Evolutionary conservation across 208 protist genomes (phyloP).

Genomic region (Trypanosomatidae sp.): DNA sequence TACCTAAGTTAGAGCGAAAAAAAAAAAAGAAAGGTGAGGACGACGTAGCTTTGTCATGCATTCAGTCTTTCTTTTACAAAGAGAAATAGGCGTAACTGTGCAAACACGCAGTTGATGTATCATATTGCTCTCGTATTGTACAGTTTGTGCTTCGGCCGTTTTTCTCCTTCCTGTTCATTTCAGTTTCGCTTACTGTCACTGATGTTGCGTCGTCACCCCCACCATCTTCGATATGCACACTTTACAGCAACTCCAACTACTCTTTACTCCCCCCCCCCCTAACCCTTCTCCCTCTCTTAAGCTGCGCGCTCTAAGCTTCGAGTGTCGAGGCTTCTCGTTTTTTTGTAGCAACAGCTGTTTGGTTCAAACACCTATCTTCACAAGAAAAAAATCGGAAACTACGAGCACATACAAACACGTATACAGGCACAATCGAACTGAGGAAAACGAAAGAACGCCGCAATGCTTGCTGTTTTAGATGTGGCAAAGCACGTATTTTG

Average conservation of each 20-base stretch:
- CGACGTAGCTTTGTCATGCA: not conserved
- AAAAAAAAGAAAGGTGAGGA: not conserved
- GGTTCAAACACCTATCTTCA: not conserved
- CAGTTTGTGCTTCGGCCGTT: not conserved
- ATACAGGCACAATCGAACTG: not conserved
- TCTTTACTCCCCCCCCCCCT: not conserved
- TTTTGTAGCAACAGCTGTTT: not conserved
- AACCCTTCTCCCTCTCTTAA: not conserved
- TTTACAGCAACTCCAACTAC: not conserved
- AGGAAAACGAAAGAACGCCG: not conserved
- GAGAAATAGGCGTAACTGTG: not conserved
- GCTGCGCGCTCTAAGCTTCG: not conserved
- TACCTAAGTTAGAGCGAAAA: not conserved
- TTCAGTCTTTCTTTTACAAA: slow-evolving; percentile 2
- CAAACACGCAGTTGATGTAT: not conserved
- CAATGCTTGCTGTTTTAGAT: slow-evolving; percentile 71
- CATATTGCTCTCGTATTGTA: not conserved
- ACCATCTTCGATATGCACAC: too few relatives aligned
- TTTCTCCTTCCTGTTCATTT: not conserved
- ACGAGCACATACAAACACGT: not conserved
- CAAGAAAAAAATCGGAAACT: not conserved
- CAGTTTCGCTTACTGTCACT: not conserved
- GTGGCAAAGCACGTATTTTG: slow-evolving; percentile 82
- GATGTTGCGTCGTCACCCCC: not conserved
- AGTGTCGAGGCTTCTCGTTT: not conserved